Conservation (phyloP, 192 early-diverging fungal genomes). For the Irineochytrium annulatum region DNA sequence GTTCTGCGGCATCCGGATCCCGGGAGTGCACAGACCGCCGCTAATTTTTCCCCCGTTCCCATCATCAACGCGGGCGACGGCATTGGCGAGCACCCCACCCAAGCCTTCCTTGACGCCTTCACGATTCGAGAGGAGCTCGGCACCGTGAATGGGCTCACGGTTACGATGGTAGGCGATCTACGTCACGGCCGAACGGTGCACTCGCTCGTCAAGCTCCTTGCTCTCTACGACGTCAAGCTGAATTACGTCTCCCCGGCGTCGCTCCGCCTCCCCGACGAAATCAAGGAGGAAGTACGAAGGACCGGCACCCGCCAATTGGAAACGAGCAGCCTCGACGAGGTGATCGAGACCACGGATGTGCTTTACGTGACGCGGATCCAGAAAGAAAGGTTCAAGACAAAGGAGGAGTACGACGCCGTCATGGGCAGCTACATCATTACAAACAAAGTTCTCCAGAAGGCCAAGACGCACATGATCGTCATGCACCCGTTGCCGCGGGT, state of each 20-base stretch:
- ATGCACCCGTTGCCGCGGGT: constrained; percentile 98
- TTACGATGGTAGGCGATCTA: constrained; percentile 94
- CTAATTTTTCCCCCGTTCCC: constrained; percentile 85
- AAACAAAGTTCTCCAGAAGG: constrained; percentile 77
- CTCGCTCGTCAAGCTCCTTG: constrained; percentile 82
- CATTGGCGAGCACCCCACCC: constrained; percentile 95
- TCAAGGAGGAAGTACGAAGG: constrained; percentile 44
- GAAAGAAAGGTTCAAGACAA: constrained; percentile 82
- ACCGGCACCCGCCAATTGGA: constrained; percentile 61
- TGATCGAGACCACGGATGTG: constrained; percentile 87
- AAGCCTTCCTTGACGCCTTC: constrained; percentile 93
- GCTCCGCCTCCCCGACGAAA: constrained; percentile 82
- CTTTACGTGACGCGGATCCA: constrained; percentile 96
- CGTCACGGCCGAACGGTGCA: constrained; percentile 98
- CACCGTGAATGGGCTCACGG: constrained; percentile 91
- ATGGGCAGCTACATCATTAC: constrained; percentile 78
- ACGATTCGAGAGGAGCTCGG: constrained; percentile 91
- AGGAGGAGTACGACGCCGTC: constrained; percentile 77
- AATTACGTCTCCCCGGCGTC: constrained; percentile 85
- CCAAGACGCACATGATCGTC: constrained; percentile 95
- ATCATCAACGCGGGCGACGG: constrained; percentile 98
- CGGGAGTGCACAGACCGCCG: constrained; percentile 75
- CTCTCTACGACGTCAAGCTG: constrained; percentile 88
- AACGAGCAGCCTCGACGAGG: constrained; percentile 64
- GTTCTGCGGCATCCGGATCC: constrained; percentile 90